A percentile compares a stretch with the other conserved stretches of the same genome.
Evolutionary conservation across 208 protist species (phyloP).

Genomic region (Acanthamoeba rhysodes): DNA sequence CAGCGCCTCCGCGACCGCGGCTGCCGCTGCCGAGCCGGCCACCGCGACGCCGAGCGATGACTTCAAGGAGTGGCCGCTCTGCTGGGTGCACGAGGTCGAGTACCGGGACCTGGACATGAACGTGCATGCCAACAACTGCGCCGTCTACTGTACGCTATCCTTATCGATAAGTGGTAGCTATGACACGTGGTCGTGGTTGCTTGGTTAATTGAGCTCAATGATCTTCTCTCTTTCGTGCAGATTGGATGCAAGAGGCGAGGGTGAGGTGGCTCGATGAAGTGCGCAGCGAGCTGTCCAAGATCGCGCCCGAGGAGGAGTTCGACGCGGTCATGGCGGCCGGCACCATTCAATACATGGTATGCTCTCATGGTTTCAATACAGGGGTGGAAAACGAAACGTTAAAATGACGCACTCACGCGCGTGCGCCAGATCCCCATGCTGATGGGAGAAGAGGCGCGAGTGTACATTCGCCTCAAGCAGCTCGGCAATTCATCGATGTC

Average conservation of each 20-base stretch:
- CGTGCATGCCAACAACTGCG: conserved; percentile 35
- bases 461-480: not conserved
- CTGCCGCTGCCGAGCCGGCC: not conserved
- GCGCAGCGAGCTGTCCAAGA: conserved; percentile 9
- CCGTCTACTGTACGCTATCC: not conserved
- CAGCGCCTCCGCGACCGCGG: not conserved
- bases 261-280: conserved; percentile 19
- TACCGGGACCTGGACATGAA: conserved; percentile 32
- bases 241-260: conserved; percentile 54
- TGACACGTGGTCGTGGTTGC: not conserved
- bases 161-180: not conserved
- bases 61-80: not conserved
- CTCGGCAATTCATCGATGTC: not conserved
- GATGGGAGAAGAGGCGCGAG: not conserved
- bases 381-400: too few species aligned
- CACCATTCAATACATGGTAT: conserved; percentile 45
- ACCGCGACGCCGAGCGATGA: not conserved
- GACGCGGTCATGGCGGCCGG: conserved; percentile 11
- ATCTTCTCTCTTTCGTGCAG: not conserved
- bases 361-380: not conserved
- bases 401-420: not conserved
- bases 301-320: not conserved
- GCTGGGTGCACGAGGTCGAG: conserved; percentile 48
- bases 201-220: not conserved
- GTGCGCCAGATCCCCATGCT: not conserved